phyloP scores from a whole-genome alignment of 129 eudicot species.

The Flaveria ramosissima region DNA sequence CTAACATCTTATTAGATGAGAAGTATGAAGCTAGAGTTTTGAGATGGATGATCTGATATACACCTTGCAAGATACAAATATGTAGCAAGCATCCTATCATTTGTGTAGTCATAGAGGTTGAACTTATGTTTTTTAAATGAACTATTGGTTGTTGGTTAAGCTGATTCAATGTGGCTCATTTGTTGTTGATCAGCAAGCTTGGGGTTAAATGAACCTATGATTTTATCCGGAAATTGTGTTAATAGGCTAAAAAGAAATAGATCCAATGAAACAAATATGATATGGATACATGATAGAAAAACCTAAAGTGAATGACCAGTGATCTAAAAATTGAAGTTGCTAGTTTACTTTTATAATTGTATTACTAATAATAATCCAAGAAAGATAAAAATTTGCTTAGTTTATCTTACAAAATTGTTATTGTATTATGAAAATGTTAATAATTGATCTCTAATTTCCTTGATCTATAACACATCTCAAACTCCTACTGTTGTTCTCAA shows the following conservation, averaged over 20 bases:
- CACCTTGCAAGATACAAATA: not conserved
- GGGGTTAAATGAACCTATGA: not conserved
- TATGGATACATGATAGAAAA: too few relatives aligned
- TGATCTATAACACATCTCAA: too few relatives aligned
- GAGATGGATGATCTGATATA: not conserved
- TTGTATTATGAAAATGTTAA: too few relatives aligned
- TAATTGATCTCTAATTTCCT: too few relatives aligned
- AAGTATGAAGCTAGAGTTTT: constrained; percentile 20
- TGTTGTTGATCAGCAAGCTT: not conserved
- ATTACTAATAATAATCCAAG: too few relatives aligned
- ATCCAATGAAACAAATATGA: not conserved
- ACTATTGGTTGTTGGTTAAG: not conserved
- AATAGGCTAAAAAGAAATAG: not conserved
- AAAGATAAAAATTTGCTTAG: too few relatives aligned
- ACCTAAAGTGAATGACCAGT: too few relatives aligned
- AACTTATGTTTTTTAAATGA: not conserved
- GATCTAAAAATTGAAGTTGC: too few relatives aligned
- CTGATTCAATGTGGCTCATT: not conserved
- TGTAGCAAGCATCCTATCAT: not conserved
- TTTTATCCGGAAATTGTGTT: not conserved
- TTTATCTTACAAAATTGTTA: too few relatives aligned
- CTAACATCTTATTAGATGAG: constrained; percentile 14
- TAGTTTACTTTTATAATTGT: too few relatives aligned
- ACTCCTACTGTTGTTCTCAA: too few relatives aligned
- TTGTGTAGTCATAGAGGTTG: not conserved